Evolutionary conservation across 179 eudicot genomes (phyloP).

Genomic region (Silene vulgaris): DNA sequence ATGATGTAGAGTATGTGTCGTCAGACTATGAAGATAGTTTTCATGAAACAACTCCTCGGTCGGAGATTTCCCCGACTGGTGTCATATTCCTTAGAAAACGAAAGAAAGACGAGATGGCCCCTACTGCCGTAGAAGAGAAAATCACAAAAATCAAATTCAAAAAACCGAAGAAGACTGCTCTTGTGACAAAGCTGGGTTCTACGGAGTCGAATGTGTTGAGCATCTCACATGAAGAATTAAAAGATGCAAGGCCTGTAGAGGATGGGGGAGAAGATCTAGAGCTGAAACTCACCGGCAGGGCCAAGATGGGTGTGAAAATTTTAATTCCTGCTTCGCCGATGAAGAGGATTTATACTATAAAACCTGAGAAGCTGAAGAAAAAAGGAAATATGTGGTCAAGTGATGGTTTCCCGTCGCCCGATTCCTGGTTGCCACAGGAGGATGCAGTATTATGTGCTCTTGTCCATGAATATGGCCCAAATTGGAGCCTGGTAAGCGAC

Average conservation of each 20-base stretch:
- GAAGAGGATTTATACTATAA: conserved; percentile 65
- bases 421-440: conserved; percentile 79
- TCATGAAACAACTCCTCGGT: conserved; percentile 37
- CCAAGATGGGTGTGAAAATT: conserved; percentile 63
- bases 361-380: conserved; percentile 69
- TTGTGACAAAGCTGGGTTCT: conserved; percentile 30
- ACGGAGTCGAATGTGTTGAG: conserved; percentile 32
- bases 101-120: conserved; percentile 36
- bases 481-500: conserved; percentile 93
- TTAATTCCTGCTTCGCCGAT: conserved; percentile 60
- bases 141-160: conserved; percentile 44
- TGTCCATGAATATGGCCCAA: conserved; percentile 85
- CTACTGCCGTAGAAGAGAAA: conserved; percentile 39
- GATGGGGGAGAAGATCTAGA: conserved; percentile 48
- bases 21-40: conserved; percentile 43
- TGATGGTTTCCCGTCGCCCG: conserved; percentile 70
- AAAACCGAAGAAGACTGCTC: conserved; percentile 54
- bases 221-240: conserved; percentile 49
- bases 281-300: conserved; percentile 53
- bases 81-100: conserved; percentile 55
- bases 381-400: conserved; percentile 72
- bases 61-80: conserved; percentile 33
- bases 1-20: conserved; percentile 40
- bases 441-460: conserved; percentile 84
- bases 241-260: conserved; percentile 42